A percentile compares a stretch with the other conserved stretches of the same genome.
phyloP scores from a whole-genome alignment of 1,284 basidiomycete species.

The Rhizoctonia solani region DNA sequence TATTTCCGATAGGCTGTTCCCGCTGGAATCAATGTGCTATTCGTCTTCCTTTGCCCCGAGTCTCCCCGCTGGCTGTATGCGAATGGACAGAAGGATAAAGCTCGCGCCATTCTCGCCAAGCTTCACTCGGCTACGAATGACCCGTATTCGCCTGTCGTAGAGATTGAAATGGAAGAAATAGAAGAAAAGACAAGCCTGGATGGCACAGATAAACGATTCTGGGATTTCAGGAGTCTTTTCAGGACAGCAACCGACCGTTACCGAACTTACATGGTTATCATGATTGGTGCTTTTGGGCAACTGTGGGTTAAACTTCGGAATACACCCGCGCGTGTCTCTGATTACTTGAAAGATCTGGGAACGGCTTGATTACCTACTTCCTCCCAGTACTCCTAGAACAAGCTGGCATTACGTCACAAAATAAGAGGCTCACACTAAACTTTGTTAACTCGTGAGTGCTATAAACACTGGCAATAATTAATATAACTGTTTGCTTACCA shows the following conservation, averaged over 20 bases:
- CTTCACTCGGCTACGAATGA: constrained; percentile 56
- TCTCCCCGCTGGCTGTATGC: constrained; percentile 61
- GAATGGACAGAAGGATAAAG: constrained; percentile 50
- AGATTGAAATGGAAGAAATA: constrained; percentile 58
- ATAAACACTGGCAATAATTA: not conserved
- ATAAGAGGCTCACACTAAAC: constrained; percentile 52
- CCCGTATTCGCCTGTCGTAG: constrained; percentile 54
- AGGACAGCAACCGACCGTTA: constrained; percentile 51
- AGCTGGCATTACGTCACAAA: constrained; percentile 53
- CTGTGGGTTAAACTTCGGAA: constrained; percentile 50
- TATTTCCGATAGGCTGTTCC: constrained; percentile 48
- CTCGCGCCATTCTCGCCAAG: constrained; percentile 51
- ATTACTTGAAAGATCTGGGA: constrained; percentile 19
- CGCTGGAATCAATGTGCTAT: constrained; percentile 52
- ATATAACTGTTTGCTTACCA: not conserved
- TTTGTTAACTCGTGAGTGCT: constrained; percentile 51
- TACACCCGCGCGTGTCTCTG: not conserved
- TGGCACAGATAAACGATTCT: constrained; percentile 50
- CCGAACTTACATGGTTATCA: constrained; percentile 55
- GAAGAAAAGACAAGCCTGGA: constrained; percentile 55
- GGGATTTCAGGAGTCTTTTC: constrained; percentile 61
- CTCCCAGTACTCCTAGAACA: constrained; percentile 52
- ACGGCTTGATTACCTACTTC: constrained; percentile 52
- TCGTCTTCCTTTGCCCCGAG: constrained; percentile 55
- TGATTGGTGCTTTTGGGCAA: constrained; percentile 56